A percentile compares a stretch with the other conserved stretches of the same genome.
Evolutionary conservation across 2,329 filamentous ascomycete species (phyloP).

Genomic region (Cordyceps cateniannulata): DNA sequence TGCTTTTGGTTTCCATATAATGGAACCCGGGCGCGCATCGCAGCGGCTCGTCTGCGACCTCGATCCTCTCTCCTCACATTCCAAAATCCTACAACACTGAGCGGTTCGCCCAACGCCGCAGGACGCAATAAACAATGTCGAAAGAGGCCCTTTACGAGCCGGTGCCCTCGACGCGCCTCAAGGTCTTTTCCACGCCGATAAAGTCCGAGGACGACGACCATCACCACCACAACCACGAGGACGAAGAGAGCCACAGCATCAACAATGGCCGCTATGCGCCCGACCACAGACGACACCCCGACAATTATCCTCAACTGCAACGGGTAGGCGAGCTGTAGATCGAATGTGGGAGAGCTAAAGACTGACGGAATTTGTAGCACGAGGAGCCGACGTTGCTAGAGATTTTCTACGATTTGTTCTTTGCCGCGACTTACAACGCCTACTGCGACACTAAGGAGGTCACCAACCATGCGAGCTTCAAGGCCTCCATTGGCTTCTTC

Average conservation of each 20-base stretch:
- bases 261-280: constrained; percentile 4
- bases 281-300: constrained; percentile 6
- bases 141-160: constrained; percentile 9
- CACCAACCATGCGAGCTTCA: constrained; percentile 26
- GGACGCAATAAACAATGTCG: not conserved
- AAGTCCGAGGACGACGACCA: not conserved
- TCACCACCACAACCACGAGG: not conserved
- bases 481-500: constrained; percentile 30
- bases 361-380: constrained; percentile 15
- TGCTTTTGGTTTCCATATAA: not conserved
- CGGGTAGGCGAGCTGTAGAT: not conserved
- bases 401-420: constrained; percentile 34
- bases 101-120: not conserved
- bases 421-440: constrained; percentile 56
- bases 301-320: constrained; percentile 9
- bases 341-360: not conserved
- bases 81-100: too few relatives aligned
- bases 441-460: constrained; percentile 36
- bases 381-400: constrained; percentile 31
- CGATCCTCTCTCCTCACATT: not conserved
- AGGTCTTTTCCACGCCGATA: constrained; percentile 10
- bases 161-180: constrained; percentile 8
- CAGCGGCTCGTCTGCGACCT: not conserved
- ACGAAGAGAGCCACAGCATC: not conserved
- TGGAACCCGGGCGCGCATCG: not conserved